Percentiles rank a stretch among this genome's conserved stretches.
Conservation (phyloP, 768 basidiomycete species). For the Psilocybe cyanescens region DNA sequence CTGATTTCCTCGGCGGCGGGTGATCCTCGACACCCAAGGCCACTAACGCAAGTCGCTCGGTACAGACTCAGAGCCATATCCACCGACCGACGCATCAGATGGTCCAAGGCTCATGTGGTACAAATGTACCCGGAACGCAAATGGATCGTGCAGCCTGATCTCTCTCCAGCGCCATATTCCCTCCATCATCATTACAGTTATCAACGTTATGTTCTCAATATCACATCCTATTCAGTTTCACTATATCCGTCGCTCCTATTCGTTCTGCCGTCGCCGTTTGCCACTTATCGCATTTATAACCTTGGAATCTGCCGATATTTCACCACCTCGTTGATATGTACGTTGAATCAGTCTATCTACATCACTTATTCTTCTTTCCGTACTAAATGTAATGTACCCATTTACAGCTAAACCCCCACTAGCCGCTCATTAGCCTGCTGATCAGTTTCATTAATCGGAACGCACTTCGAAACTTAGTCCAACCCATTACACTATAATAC, state of each 20-base stretch:
- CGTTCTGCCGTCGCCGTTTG: constrained; percentile 9
- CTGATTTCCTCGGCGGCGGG: neutral
- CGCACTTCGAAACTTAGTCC: constrained; percentile 5
- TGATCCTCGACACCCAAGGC: neutral
- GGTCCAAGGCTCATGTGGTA: constrained; percentile 19
- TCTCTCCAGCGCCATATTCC: constrained; percentile 5
- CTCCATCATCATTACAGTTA: constrained; percentile 8
- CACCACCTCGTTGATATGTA: constrained; percentile 21
- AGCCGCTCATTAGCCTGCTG: constrained; percentile 14
- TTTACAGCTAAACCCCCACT: constrained; percentile 10
- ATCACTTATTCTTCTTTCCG: constrained; percentile 1
- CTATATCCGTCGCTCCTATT: constrained; percentile 15
- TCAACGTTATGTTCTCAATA: constrained; percentile 1
- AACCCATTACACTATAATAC: neutral
- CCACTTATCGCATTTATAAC: constrained; percentile 8
- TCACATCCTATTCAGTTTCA: constrained; percentile 2
- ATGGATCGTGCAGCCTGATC: constrained; percentile 6
- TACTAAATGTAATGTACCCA: constrained; percentile 12
- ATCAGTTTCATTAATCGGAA: constrained; percentile 14
- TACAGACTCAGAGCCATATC: constrained; percentile 2
- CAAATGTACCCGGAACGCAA: constrained; percentile 5
- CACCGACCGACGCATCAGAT: constrained; percentile 18
- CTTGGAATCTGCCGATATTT: constrained; percentile 23
- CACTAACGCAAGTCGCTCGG: constrained; percentile 13
- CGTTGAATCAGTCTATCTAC: constrained; percentile 1